Evolutionary conservation across 768 basidiomycete genomes (phyloP).

Genomic region (Russula brevipes): DNA sequence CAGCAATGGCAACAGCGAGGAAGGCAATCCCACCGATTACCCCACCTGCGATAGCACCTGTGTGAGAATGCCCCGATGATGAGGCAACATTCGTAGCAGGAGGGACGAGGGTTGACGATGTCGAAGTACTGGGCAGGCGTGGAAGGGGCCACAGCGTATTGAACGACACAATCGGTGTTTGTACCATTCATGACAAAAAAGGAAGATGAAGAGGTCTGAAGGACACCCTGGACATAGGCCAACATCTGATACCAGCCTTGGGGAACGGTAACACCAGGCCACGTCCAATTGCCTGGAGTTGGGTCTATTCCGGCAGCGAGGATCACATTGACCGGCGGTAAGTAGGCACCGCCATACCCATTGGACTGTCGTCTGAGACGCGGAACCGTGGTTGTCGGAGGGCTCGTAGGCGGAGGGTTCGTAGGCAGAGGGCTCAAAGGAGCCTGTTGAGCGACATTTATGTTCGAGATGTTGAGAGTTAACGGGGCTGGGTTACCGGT

Average conservation of each 20-base stretch:
- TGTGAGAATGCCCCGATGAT: conserved; percentile 28
- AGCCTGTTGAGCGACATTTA: conserved; percentile 31
- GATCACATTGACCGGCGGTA: conserved; percentile 24
- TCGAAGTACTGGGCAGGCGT: not conserved
- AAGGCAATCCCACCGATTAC: conserved; percentile 45
- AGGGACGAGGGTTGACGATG: conserved; percentile 28
- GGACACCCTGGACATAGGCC: conserved; percentile 23
- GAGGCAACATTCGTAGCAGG: not conserved
- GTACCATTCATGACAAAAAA: conserved; percentile 40
- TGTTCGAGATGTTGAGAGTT: conserved; percentile 39
- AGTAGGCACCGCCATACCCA: conserved; percentile 15
- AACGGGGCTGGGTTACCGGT: conserved; percentile 27
- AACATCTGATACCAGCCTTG: conserved; percentile 45
- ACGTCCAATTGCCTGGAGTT: conserved; percentile 31
- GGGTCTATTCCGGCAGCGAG: conserved; percentile 35
- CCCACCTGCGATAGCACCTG: conserved; percentile 48
- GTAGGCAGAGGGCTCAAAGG: conserved; percentile 17
- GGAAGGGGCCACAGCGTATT: conserved; percentile 5
- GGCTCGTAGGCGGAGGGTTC: conserved; percentile 6
- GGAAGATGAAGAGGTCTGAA: conserved; percentile 26
- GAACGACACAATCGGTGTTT: conserved; percentile 33
- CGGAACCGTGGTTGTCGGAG: not conserved
- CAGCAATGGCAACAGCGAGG: conserved; percentile 34
- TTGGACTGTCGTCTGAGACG: conserved; percentile 3
- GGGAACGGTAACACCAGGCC: conserved; percentile 44